Percentiles rank a stretch among this genome's conserved stretches.
phyloP scores from a whole-genome alignment of 106 monocot genomes.

The Platanthera guangdongensis region DNA sequence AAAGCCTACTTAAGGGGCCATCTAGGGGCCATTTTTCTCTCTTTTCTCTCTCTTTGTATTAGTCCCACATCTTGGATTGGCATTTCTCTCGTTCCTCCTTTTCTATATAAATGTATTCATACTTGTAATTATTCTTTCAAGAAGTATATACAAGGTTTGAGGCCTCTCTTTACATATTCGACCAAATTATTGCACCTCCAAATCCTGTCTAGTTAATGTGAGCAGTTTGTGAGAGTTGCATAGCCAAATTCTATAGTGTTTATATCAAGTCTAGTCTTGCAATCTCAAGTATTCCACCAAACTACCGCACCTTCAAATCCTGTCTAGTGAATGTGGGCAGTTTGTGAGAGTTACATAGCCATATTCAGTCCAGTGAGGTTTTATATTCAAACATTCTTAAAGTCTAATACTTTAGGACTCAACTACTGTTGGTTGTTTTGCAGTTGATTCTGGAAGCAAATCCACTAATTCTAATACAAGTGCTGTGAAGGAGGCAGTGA shows the following conservation, averaged over 20 bases:
- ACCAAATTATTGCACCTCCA: neutral
- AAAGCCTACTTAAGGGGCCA: too few species aligned
- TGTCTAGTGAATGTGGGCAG: neutral
- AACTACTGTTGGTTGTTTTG: conserved; percentile 9
- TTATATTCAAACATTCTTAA: neutral
- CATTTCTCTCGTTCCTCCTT: too few species aligned
- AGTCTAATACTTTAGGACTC: neutral
- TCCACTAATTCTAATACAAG: conserved; percentile 39
- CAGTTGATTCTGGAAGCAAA: conserved; percentile 75
- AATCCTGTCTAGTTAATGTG: neutral
- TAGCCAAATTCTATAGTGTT: too few species aligned
- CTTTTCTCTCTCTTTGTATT: too few species aligned
- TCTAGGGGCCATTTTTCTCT: too few species aligned
- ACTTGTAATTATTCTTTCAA: too few species aligned
- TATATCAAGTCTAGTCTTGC: too few species aligned
- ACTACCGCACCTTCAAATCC: neutral
- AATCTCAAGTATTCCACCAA: neutral
- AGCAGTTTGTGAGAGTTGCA: too few species aligned
- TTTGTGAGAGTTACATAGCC: neutral
- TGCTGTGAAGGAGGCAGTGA: conserved; percentile 59
- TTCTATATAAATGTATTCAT: too few species aligned
- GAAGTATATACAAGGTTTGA: too few species aligned
- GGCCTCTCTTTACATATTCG: too few species aligned
- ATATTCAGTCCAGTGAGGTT: neutral
- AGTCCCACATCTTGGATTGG: too few species aligned